Conservation (phyloP, 1,284 basidiomycete species). For the Trichosporon asahii region DNA sequence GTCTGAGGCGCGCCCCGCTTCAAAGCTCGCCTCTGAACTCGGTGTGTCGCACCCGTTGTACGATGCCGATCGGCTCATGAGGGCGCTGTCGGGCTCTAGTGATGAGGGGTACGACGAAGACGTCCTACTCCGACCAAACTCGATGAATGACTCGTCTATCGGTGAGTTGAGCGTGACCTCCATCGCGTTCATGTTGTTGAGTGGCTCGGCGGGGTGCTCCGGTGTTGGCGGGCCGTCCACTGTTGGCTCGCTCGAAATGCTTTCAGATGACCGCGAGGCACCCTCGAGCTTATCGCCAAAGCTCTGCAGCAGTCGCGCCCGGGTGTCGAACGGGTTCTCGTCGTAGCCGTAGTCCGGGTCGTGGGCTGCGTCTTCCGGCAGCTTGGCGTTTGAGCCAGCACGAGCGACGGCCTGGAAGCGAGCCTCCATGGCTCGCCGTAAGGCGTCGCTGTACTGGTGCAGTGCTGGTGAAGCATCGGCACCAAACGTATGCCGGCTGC, state of each 20-base stretch:
- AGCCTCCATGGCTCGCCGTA: constrained; percentile 17
- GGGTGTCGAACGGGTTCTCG: constrained; percentile 26
- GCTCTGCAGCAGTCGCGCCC: constrained; percentile 15
- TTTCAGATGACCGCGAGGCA: neutral
- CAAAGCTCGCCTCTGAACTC: constrained; percentile 22
- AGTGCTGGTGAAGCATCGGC: constrained; percentile 3
- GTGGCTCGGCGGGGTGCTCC: neutral
- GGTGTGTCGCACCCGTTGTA: constrained; percentile 17
- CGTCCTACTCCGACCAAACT: neutral
- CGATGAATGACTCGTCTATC: constrained; percentile 11
- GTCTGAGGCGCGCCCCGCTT: constrained; percentile 21
- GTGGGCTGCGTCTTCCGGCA: constrained; percentile 11
- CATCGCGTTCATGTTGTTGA: neutral
- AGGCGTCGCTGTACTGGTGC: constrained; percentile 22
- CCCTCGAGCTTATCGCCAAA: neutral
- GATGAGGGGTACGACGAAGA: neutral
- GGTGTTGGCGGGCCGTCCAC: constrained; percentile 6
- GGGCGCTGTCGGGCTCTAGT: neutral
- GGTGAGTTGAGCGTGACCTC: constrained; percentile 2
- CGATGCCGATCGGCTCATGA: constrained; percentile 16
- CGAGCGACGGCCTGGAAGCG: constrained; percentile 20
- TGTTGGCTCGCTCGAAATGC: neutral
- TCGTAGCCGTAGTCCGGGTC: constrained; percentile 28
- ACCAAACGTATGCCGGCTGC: constrained; percentile 6
- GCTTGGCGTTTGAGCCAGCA: constrained; percentile 4